These are phyloP conservation scores for Gnomoniopsis sp. DNA, from an alignment of 2,329 filamentous ascomycete species.

Conservation along the genomic window DNA sequence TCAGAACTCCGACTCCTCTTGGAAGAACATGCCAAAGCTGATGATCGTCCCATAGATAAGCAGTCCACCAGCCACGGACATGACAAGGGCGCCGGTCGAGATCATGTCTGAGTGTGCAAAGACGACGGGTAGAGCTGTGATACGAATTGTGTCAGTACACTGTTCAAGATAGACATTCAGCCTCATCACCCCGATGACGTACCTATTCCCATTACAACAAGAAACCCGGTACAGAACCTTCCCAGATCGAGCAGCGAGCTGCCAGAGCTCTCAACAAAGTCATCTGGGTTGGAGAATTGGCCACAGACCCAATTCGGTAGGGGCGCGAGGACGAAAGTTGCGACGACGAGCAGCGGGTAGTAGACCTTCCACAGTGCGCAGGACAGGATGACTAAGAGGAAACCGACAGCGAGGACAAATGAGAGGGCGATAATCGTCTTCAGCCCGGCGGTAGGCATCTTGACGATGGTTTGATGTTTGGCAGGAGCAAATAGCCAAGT, in stretches of 20 bases:
- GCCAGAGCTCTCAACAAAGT: slow-evolving; percentile 84
- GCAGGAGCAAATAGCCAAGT: slow-evolving; percentile 3
- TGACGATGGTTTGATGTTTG: slow-evolving; percentile 25
- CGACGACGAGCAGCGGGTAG: slow-evolving; percentile 92
- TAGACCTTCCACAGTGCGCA: slow-evolving; percentile 94
- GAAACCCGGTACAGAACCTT: slow-evolving; percentile 88
- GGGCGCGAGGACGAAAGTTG: slow-evolving; percentile 89
- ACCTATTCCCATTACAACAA: slow-evolving; percentile 98
- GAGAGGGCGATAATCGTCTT: slow-evolving; percentile 99
- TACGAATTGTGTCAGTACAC: slow-evolving; percentile 6
- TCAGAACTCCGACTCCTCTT: slow-evolving; percentile 94
- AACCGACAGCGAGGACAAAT: slow-evolving; percentile 97
- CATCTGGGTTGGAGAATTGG: slow-evolving; percentile 85
- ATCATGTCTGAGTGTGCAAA: slow-evolving; percentile 87
- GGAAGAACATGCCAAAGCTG: slow-evolving; percentile 97
- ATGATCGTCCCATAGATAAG: slow-evolving; percentile 98
- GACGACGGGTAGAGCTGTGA: slow-evolving; percentile 76
- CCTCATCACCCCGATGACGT: slow-evolving; percentile 35
- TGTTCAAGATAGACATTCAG: not conserved
- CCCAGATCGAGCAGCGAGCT: slow-evolving; percentile 89
- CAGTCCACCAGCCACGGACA: slow-evolving; percentile 89
- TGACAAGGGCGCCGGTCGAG: slow-evolving; percentile 79
- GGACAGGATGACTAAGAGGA: slow-evolving; percentile 97
- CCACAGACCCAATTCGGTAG: slow-evolving; percentile 95
- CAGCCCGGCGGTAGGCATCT: slow-evolving; percentile 76